Base-by-base conservation (phyloP, 495 filamentous ascomycete species). In the Daldinia decipiens region DNA sequence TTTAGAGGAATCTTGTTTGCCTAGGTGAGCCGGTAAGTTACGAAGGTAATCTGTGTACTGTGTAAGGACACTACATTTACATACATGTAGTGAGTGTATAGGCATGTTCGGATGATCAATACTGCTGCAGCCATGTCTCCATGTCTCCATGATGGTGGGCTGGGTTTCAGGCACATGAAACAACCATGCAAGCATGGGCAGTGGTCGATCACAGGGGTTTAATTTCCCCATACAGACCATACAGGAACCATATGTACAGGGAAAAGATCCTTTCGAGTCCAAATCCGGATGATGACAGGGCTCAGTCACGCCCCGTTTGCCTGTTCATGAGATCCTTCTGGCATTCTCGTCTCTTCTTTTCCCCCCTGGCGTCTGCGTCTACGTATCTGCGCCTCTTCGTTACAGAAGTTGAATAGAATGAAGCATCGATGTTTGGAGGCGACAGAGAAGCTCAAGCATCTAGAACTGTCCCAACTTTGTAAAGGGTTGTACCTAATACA, bases 141-240 rank as follows among this genome's bases (percentile, higher is more conserved):
- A 38, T 56, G 52, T 45, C 27, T 58, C 61, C 52, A 39, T 47
- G 47, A 64, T 65, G 43, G 67, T 68, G 70, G 61, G 65, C 70
- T 65, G 51, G 65, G 67, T 74, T 74, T 74, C 71, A 74, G 62
- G 63, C 66, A 74, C 71, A 74, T 74, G 71, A 74, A 74, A 74
- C 71, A 51, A 53, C 54, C 62, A 58, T 66, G 62, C 61, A 45
- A 60, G 67, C 71, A 74, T 67, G 71, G 70, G 62, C 63, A 21
- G 54, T 24, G 31, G 71, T 64, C 61, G 71, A 70, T 70, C 67
- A 63, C 67, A 62, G 54, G 71, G 71, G 47, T 59, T 62, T 53
- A 63, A 65, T 67, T 55, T 70, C 66, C 66, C 57, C 58, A 66
- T 56, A 19, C 53, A 56, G 27, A 29, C 27, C 27, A 29, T 29